These are phyloP conservation scores for Nakazawaea ishiwadae DNA, from an alignment of 805 yeast species.

Conservation along the genomic window DNA sequence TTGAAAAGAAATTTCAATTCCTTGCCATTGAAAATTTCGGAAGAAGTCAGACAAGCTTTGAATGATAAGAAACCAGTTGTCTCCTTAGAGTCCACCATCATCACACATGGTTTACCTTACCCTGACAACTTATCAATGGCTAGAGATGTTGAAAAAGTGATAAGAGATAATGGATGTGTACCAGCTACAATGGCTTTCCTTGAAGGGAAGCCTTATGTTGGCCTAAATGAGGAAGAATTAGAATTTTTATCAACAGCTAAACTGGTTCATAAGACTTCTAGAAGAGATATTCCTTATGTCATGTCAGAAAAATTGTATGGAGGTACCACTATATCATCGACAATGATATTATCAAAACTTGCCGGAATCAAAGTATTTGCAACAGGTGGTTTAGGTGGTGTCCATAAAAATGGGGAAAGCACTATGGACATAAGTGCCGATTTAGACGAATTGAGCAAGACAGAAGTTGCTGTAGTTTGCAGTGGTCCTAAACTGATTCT, in stretches of 20 bases:
- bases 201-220: slow-evolving; percentile 68
- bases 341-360: slow-evolving; percentile 72
- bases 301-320: slow-evolving; percentile 65
- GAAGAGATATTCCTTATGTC: slow-evolving; percentile 73
- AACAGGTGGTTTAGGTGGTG: slow-evolving; percentile 94
- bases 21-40: slow-evolving; percentile 9
- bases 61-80: slow-evolving; percentile 60
- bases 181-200: slow-evolving; percentile 87
- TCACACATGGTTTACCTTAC: slow-evolving; percentile 85
- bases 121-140: slow-evolving; percentile 80
- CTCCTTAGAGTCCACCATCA: slow-evolving; percentile 80
- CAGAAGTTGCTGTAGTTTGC: slow-evolving; percentile 87
- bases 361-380: slow-evolving; percentile 86
- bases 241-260: slow-evolving; percentile 38
- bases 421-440: slow-evolving; percentile 87
- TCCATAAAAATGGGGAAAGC: slow-evolving; percentile 69
- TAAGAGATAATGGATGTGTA: slow-evolving; percentile 59
- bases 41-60: slow-evolving; percentile 63
- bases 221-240: slow-evolving; percentile 46
- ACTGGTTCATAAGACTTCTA: slow-evolving; percentile 57
- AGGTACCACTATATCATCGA: slow-evolving; percentile 87
- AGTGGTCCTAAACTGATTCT: slow-evolving; percentile 87
- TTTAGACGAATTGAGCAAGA: slow-evolving; percentile 74
- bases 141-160: slow-evolving; percentile 50
- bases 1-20: slow-evolving; percentile 4